A percentile compares a stretch with the other conserved stretches of the same genome.
Conservation (phyloP, 139 green algal genomes). For the Edaphochlamys debaryana region DNA sequence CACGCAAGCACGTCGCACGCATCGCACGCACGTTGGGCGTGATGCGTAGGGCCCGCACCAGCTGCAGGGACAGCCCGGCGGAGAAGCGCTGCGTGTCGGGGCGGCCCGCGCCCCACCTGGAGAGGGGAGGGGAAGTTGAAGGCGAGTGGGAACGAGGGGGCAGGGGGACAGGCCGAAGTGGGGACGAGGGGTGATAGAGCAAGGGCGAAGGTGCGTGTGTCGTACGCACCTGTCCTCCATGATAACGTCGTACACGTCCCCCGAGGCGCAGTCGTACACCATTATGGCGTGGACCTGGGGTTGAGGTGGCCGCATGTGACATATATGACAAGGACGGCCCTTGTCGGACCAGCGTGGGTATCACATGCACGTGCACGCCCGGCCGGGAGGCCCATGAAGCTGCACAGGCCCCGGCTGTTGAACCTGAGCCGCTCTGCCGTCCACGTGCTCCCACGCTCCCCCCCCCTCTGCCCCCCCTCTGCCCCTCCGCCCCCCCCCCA, state of each 20-base stretch:
- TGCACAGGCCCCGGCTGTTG: no score
- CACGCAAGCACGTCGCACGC: no score
- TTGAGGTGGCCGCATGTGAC: not conserved
- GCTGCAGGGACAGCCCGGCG: slow-evolving; percentile 7
- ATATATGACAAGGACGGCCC: not conserved
- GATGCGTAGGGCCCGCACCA: slow-evolving; percentile 10
- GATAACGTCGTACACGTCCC: slow-evolving; percentile 31
- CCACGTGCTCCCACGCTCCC: no score
- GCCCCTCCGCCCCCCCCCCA: not conserved
- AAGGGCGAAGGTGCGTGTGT: not conserved
- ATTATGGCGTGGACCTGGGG: slow-evolving; percentile 28
- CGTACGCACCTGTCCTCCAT: slow-evolving; percentile 31
- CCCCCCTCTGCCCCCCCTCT: not conserved
- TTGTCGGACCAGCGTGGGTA: no score
- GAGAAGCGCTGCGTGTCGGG: slow-evolving; percentile 38
- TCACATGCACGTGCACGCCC: no score
- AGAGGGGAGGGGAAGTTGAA: not conserved
- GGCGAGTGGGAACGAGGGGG: not conserved
- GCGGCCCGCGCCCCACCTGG: slow-evolving; percentile 25
- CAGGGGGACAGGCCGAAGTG: not conserved
- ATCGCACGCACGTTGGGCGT: slow-evolving; percentile 8
- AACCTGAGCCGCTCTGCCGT: no score
- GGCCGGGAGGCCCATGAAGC: no score
- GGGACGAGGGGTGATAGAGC: not conserved
- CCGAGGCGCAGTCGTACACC: slow-evolving; percentile 25